These are phyloP conservation scores for Metschnikowia arizonensis DNA, from an alignment of 805 yeast genomes.

Conservation along the genomic window DNA sequence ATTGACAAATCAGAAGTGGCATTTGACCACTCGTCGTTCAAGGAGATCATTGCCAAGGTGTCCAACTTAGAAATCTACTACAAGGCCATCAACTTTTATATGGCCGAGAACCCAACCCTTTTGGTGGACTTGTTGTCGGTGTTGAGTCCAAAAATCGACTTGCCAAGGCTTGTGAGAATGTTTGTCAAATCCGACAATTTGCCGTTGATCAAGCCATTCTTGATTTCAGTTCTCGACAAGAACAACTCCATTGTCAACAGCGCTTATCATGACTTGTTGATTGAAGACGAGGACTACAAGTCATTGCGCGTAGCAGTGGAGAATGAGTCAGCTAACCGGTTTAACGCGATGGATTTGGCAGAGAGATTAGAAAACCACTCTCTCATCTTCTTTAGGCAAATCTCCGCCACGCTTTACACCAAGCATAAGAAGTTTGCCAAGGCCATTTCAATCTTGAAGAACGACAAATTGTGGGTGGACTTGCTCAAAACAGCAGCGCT, in stretches of 20 bases:
- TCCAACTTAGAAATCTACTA: conserved; percentile 94
- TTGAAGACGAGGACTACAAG: conserved; percentile 95
- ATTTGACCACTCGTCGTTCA: conserved; percentile 90
- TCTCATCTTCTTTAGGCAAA: conserved; percentile 88
- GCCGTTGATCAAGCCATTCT: conserved; percentile 93
- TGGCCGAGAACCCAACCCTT: conserved; percentile 86
- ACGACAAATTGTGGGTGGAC: conserved; percentile 92
- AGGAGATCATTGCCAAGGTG: conserved; percentile 91
- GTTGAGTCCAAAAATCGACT: conserved; percentile 83
- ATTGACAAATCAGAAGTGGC: conserved; percentile 92
- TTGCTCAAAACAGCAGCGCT: conserved; percentile 88
- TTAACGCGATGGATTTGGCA: conserved; percentile 89
- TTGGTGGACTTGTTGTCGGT: conserved; percentile 82
- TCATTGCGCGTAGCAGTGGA: conserved; percentile 85
- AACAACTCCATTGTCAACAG: conserved; percentile 88
- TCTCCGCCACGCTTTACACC: conserved; percentile 90
- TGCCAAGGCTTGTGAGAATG: conserved; percentile 90
- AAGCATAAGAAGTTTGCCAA: conserved; percentile 92
- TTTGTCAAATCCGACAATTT: conserved; percentile 93
- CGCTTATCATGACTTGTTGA: conserved; percentile 91
- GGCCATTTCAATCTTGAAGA: conserved; percentile 81
- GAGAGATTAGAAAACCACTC: conserved; percentile 89
- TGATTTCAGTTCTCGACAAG: conserved; percentile 85
- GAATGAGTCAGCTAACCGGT: conserved; percentile 70
- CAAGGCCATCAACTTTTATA: conserved; percentile 93